A percentile compares a stretch with the other conserved stretches of the same genome.
These are phyloP conservation scores for Penicillium digitatum DNA, from an alignment of 2,329 filamentous ascomycete species.

Conservation along the genomic window DNA sequence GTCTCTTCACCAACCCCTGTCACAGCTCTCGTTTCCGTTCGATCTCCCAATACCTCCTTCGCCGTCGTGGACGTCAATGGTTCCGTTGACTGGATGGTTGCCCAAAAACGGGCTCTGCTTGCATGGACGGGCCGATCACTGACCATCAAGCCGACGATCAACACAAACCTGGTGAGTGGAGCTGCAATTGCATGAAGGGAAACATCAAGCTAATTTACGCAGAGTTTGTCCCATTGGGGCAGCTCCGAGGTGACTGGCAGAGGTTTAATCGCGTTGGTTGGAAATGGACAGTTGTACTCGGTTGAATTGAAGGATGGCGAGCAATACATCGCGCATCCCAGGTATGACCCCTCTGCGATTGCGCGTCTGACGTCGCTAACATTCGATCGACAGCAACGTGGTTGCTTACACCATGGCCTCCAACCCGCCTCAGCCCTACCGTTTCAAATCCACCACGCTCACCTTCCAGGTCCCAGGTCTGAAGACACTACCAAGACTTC, in stretches of 20 bases:
- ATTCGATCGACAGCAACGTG: conserved; percentile 60
- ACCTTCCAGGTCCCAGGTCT: conserved; percentile 72
- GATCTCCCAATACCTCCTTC: conserved; percentile 80
- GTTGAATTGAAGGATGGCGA: conserved; percentile 76
- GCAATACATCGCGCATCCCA: conserved; percentile 84
- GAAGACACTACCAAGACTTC: conserved; percentile 55
- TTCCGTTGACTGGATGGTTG: conserved; percentile 89
- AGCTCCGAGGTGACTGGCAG: conserved; percentile 83
- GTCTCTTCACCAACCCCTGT: conserved; percentile 83
- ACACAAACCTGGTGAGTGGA: conserved; percentile 59
- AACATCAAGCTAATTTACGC: conserved; percentile 37
- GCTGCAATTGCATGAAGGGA: not conserved
- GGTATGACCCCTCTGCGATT: conserved; percentile 35
- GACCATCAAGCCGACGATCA: conserved; percentile 68
- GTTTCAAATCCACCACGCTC: conserved; percentile 72
- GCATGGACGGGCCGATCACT: conserved; percentile 95
- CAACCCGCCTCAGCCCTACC: conserved; percentile 73
- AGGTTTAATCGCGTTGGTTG: conserved; percentile 77
- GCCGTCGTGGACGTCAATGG: conserved; percentile 86
- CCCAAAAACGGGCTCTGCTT: conserved; percentile 81
- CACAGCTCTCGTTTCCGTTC: conserved; percentile 82
- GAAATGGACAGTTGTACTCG: conserved; percentile 85
- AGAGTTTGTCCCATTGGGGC: conserved; percentile 82
- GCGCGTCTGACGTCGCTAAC: conserved; percentile 6
- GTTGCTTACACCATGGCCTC: conserved; percentile 80